Percentiles rank a stretch among this genome's conserved stretches.
phyloP scores from a whole-genome alignment of 176 grass and related monocot species.

The Tillandsia leiboldiana region DNA sequence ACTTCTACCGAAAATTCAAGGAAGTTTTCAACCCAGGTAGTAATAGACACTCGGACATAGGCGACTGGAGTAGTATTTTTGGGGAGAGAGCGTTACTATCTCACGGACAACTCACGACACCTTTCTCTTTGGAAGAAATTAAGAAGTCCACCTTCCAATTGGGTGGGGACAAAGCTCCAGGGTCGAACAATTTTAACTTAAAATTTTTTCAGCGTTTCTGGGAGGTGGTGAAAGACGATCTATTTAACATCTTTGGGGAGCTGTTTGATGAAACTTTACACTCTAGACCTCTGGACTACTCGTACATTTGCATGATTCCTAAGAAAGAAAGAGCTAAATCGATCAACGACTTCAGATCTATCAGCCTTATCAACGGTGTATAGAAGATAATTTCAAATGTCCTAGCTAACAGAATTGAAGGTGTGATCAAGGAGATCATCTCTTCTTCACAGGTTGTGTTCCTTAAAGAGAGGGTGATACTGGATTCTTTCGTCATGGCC shows the following conservation, averaged over 20 bases:
- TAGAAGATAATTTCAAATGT: neutral
- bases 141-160: too few species aligned
- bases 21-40: too few species aligned
- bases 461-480: too few species aligned
- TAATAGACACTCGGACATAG: too few species aligned
- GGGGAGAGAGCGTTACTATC: too few species aligned
- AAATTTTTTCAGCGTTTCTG: neutral
- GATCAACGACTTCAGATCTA: neutral
- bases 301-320: neutral
- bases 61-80: too few species aligned
- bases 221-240: neutral
- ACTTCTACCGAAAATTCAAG: too few species aligned
- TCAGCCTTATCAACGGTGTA: neutral
- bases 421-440: too few species aligned
- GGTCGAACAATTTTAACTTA: neutral
- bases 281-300: neutral
- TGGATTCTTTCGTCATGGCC: too few species aligned
- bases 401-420: neutral
- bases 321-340: neutral
- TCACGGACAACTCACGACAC: too few species aligned
- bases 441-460: too few species aligned
- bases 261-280: neutral
- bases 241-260: neutral
- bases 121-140: too few species aligned
- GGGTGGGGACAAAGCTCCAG: neutral